Conservation (phyloP, 129 eudicot genomes). For the Flaveria robusta region DNA sequence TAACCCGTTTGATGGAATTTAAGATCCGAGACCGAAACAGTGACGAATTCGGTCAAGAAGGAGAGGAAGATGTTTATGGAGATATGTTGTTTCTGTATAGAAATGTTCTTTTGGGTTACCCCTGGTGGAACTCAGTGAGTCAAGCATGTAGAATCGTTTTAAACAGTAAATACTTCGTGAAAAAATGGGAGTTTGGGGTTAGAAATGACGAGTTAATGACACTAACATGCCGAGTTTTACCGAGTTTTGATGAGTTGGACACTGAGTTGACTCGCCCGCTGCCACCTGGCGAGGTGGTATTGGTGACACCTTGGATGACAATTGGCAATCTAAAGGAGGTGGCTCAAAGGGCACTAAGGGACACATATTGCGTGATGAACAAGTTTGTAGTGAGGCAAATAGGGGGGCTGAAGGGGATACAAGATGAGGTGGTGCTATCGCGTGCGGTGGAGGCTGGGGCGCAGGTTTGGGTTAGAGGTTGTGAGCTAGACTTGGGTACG, state of each 20-base stretch:
- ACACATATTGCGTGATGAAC: slow-evolving; percentile 66
- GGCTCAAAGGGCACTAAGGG: slow-evolving; percentile 66
- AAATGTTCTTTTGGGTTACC: slow-evolving; percentile 50
- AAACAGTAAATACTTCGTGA: slow-evolving; percentile 65
- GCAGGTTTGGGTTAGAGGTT: slow-evolving; percentile 75
- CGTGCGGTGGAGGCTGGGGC: slow-evolving; percentile 55
- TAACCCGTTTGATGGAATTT: slow-evolving; percentile 51
- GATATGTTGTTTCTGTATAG: slow-evolving; percentile 54
- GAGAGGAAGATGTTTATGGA: slow-evolving; percentile 36
- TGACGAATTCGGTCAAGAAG: slow-evolving; percentile 26
- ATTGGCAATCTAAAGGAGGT: slow-evolving; percentile 52
- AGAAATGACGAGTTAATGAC: slow-evolving; percentile 41
- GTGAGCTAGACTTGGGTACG: slow-evolving; percentile 64
- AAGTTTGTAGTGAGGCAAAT: slow-evolving; percentile 66
- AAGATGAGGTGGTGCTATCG: slow-evolving; percentile 48
- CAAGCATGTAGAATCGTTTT: slow-evolving; percentile 43
- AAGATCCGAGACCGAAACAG: slow-evolving; percentile 32
- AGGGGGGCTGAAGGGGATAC: slow-evolving; percentile 60
- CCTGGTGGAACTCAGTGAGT: slow-evolving; percentile 50
- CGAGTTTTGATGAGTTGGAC: slow-evolving; percentile 76
- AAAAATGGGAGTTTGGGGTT: slow-evolving; percentile 56
- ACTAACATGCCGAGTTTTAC: slow-evolving; percentile 56
- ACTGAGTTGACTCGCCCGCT: slow-evolving; percentile 50
- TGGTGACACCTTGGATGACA: slow-evolving; percentile 56
- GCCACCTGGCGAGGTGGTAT: slow-evolving; percentile 72